Conservation (phyloP, 2,329 filamentous ascomycete species). For the Onygena corvina region DNA sequence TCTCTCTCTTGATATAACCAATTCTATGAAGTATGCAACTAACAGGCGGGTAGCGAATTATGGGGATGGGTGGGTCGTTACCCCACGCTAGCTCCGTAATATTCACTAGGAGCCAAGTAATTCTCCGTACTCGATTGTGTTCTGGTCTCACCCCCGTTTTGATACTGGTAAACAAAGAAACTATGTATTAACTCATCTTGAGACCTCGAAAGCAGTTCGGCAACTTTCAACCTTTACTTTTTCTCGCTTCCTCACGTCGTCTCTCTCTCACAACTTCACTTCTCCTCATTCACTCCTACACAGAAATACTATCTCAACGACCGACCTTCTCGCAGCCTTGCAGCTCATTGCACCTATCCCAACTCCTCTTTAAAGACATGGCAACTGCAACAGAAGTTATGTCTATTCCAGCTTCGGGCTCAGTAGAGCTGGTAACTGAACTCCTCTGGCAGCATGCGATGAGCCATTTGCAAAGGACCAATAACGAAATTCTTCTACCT, state of each 20-base stretch:
- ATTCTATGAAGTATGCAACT: too few species aligned
- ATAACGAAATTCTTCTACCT: conserved; percentile 26
- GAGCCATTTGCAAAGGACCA: conserved; percentile 21
- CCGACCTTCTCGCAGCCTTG: neutral
- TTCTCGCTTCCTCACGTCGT: neutral
- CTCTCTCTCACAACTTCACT: neutral
- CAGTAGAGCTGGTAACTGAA: conserved; percentile 16
- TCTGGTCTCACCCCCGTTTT: neutral
- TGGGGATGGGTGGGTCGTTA: too few species aligned
- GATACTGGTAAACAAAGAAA: conserved; percentile 6
- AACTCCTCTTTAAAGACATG: conserved; percentile 11
- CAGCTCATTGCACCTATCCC: neutral
- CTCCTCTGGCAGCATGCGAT: conserved; percentile 25
- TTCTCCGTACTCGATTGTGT: neutral
- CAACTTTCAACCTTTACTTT: neutral
- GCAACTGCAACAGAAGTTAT: conserved; percentile 10
- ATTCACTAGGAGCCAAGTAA: neutral
- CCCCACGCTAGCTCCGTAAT: neutral
- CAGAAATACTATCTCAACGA: neutral
- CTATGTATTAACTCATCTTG: neutral
- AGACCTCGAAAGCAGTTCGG: neutral
- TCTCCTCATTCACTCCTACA: neutral
- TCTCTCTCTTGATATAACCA: neutral
- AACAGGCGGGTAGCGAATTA: too few species aligned
- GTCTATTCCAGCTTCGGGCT: conserved; percentile 10